Conservation (phyloP, 768 basidiomycete genomes). For the Calocera viscosa region DNA sequence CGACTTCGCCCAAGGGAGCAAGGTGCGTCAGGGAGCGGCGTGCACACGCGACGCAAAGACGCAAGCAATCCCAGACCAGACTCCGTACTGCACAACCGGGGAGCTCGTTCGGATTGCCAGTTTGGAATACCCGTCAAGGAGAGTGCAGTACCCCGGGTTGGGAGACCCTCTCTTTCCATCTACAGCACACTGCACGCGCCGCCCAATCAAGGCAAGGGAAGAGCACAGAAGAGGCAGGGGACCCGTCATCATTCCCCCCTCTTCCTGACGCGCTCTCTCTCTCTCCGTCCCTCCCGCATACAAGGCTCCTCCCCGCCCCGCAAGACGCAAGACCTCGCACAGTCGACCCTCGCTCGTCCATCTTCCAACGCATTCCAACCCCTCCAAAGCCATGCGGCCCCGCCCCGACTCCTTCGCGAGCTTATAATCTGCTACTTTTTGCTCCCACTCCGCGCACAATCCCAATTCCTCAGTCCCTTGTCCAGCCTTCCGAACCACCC, state of each 20-base stretch:
- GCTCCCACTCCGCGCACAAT: slow-evolving; percentile 8
- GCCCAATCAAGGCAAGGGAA: neutral
- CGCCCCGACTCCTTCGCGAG: slow-evolving; percentile 1
- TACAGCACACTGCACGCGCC: neutral
- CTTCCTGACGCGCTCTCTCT: slow-evolving; percentile 4
- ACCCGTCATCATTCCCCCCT: neutral
- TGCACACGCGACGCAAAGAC: too few species aligned
- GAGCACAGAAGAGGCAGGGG: neutral
- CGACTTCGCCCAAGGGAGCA: too few species aligned
- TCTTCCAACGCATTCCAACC: neutral
- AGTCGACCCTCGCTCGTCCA: neutral
- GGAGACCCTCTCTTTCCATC: too few species aligned
- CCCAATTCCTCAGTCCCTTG: slow-evolving; percentile 8
- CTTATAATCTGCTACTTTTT: slow-evolving; percentile 8
- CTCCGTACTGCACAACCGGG: too few species aligned
- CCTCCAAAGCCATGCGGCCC: neutral
- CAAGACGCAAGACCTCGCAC: neutral
- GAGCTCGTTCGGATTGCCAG: too few species aligned
- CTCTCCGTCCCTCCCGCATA: neutral
- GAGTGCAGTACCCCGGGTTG: too few species aligned
- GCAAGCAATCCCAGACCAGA: too few species aligned
- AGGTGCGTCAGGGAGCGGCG: too few species aligned
- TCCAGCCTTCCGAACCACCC: slow-evolving; percentile 1
- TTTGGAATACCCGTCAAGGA: too few species aligned
- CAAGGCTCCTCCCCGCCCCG: neutral